Evolutionary conservation across 768 basidiomycete species (phyloP).

Genomic region (Solioccasus polychromus): DNA sequence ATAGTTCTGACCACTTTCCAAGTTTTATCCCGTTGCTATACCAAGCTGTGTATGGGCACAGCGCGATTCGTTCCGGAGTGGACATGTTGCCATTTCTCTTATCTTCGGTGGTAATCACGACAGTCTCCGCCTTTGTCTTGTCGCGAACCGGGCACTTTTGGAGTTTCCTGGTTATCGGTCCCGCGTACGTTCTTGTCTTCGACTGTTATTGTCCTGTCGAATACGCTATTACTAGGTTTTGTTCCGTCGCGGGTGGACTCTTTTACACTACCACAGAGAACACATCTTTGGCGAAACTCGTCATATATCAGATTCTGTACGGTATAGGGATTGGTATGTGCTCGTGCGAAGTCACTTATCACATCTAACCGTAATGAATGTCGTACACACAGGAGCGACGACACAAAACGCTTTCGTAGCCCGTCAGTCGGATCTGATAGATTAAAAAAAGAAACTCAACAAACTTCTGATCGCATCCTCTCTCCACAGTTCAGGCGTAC

Average conservation of each 20-base stretch:
- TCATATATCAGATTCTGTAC: conserved; percentile 12
- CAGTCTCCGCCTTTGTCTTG: conserved; percentile 5
- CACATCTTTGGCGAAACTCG: conserved; percentile 5
- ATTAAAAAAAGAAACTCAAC: no score
- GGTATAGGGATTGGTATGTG: conserved; percentile 13
- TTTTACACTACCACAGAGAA: conserved; percentile 8
- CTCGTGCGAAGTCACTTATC: no score
- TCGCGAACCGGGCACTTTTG: conserved; percentile 16
- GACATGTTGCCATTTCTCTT: conserved; percentile 22
- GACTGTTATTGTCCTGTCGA: background rate
- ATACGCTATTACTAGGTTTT: conserved; percentile 4
- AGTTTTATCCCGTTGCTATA: conserved; percentile 21
- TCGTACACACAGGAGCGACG: conserved; percentile 1
- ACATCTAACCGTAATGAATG: background rate
- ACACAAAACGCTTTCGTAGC: conserved; percentile 12
- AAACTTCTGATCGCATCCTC: background rate
- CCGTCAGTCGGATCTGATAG: conserved; percentile 4
- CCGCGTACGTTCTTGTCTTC: conserved; percentile 5
- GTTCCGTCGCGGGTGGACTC: conserved; percentile 11
- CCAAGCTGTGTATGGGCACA: conserved; percentile 19
- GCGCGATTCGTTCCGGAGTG: conserved; percentile 18
- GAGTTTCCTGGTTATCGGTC: conserved; percentile 11
- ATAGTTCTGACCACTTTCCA: background rate
- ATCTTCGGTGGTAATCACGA: conserved; percentile 6
- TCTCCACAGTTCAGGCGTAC: conserved; percentile 8